Base-by-base conservation (phyloP, 129 eudicot species). In the Tagetes erecta region DNA sequence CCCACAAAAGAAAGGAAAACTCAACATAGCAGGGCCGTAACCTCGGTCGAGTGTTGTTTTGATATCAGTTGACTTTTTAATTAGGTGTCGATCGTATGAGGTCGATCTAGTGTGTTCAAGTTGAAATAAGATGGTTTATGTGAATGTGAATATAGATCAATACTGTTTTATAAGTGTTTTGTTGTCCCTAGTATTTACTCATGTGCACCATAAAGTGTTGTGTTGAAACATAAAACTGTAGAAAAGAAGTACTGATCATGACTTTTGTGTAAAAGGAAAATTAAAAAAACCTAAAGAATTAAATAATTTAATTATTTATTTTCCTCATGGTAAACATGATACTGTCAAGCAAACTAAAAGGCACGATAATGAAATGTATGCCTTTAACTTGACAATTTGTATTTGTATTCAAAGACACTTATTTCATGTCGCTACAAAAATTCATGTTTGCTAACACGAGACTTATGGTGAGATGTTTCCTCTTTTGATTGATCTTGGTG, bases 1-100 rank as follows among this genome's bases (percentile, higher is more conserved):
- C 64, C 80, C 85, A 64, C 73, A 77, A 76, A 81, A 81, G 85
- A 77, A 71, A 71, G 81, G 80, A 1, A 81, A 76, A 64, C 76
- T 81, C 52, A 38, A 41, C 65, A 64, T 63, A 50, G 12, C 77
- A 72, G 70, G 69, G 2, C 38, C 69, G 51, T 72, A 58, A 69
- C 42, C 52, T 67, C 34, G 46, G 68, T 77, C 27, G 27, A 20
- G 27, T 20, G 27, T 20, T 20, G 59, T 64, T 71, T 72, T 78
- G 67, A 78, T 77, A 64, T 78, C 8, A 11, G 58, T 63, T 20
- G 59, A 12, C 50, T 74, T 36, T 63, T 20, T 49, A 12, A 51
- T 62, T 38, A 14, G 62, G 78, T 52, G 64, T 65, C 72, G 68
- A 64, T 45, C 6, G 6, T 59, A 39, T 42, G 5, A 68, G 75